Base-by-base conservation (phyloP, 2,329 filamentous ascomycete genomes). In the Colletotrichum theobromicola region DNA sequence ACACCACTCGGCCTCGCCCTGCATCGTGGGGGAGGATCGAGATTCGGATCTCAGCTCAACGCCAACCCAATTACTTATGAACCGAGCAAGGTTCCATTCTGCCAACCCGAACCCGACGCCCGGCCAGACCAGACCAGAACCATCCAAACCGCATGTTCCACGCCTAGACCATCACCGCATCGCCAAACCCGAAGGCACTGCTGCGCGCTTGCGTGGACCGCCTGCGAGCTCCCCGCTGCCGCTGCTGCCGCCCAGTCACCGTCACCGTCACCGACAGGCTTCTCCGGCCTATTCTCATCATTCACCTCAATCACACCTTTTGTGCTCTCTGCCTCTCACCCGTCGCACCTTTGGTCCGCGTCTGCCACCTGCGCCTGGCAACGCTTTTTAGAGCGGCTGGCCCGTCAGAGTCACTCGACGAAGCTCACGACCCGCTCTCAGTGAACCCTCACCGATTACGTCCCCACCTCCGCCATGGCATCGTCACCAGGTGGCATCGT, bases 401-500 rank as follows among this genome's bases (percentile, higher is more conserved):
- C 24, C 46, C 46, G 18, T 4, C 34, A 57, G 60, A 18, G 16
- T 21, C 15, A 26, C 13, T 62, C 34, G n/a, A 32, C 60, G 26
- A 21, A 28, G 13, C 18, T 15, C 55, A 26, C 46, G 34, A 46
- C 32, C 62, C 34, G 26, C 63, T 74, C 55, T 42, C 62, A 50
- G 55, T 67, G 42, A 60, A 58, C 55, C 57, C 24, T 46, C 24
- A 13, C 42, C 16, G 24, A 50, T n/a, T n/a, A 35, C 34, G 46
- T 30, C 46, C 30, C 57, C 57, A 28, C 13, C 30, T 10, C 21
- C 16, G 57, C 21, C 63, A 77, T 77, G 76, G 72, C 76, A 55
- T 70, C 57, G 26, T 75, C 70, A 26, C 72, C 76, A 4, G 76
- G 75, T 21, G 73, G 66, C 32, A 82, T 94, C 77, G 87, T 93